Evolutionary conservation across 805 yeast species (phyloP), one percentile per base, ranked within the genome.

Genomic region (Middelhovenomyces tepae): DNA sequence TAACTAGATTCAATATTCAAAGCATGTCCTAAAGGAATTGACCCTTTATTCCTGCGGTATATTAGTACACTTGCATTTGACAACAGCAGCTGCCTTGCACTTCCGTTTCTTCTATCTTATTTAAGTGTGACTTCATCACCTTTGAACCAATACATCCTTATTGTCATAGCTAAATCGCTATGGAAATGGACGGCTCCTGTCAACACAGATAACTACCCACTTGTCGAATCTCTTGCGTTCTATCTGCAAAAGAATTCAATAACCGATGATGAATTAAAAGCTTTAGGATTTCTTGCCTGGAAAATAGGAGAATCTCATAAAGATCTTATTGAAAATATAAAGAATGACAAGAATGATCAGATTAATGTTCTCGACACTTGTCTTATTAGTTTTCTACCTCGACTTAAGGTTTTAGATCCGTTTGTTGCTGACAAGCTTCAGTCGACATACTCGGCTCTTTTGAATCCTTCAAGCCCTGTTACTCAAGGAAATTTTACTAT

Each of bases 401-500:
- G 17, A n/a, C 15, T 16, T n/a, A 16, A 13, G 11, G 19, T 26
- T n/a, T 16, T 26, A 15, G 29, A 26, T 6, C 29, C 15, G 6
- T n/a, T n/a, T n/a, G n/a, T n/a, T n/a, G n/a, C n/a, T 20, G 11
- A 16, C 20, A 26, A 16, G 20, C 15, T 7, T 9, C 19, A 7
- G 5, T 26, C 6, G 17, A 26, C 5, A 26, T 16, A 5, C 20
- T 16, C 7, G 29, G 7, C 10, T 7, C 7, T 6, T 5, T 16
- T n/a, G 29, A 26, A 9, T 16, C 17, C 17, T 9, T 26, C 19
- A 26, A 26, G 19, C 10, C 15, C 11, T 26, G 15, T 20, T 16
- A 26, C 15, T 26, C 29, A 5, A 26, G 17, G 15, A 5, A n/a
- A n/a, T n/a, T n/a, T n/a, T n/a, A n/a, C n/a, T n/a, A n/a, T 38